These are phyloP conservation scores for Periconia sp. DNA, from an alignment of 2,329 filamentous ascomycete species.

Conservation along the genomic window DNA sequence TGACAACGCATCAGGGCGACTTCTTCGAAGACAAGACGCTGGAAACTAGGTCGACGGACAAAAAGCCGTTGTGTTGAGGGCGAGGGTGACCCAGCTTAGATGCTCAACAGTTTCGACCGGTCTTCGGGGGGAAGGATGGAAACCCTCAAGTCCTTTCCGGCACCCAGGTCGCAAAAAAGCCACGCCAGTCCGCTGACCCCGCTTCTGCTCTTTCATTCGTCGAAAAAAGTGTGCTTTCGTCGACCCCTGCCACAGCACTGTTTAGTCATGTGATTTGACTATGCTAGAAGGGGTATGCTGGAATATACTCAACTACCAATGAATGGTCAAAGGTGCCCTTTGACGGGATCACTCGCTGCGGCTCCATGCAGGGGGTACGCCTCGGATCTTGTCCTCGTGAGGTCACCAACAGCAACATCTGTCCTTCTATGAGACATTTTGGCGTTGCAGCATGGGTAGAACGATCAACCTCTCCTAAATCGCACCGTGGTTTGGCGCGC, in stretches of 20 bases:
- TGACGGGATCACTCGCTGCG: slow-evolving; percentile 26
- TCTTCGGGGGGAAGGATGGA: slow-evolving; percentile 23
- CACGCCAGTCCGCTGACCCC: slow-evolving; percentile 32
- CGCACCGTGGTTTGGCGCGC: neutral
- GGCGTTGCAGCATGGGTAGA: slow-evolving; percentile 6
- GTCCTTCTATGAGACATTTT: slow-evolving; percentile 21
- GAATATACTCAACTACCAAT: slow-evolving; percentile 31
- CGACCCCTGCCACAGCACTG: slow-evolving; percentile 30
- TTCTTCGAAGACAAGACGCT: slow-evolving; percentile 8
- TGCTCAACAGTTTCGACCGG: slow-evolving; percentile 31
- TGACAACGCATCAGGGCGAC: slow-evolving; percentile 38
- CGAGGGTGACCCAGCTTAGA: slow-evolving; percentile 12
- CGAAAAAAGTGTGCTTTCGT: slow-evolving; percentile 28
- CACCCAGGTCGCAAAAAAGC: slow-evolving; percentile 36
- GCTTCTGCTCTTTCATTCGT: slow-evolving; percentile 38
- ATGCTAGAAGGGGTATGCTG: slow-evolving; percentile 24
- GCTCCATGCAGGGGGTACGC: slow-evolving; percentile 29
- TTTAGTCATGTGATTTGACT: slow-evolving; percentile 36
- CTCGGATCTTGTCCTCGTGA: slow-evolving; percentile 6
- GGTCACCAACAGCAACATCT: slow-evolving; percentile 6
- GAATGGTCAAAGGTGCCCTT: slow-evolving; percentile 13
- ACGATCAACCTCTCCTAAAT: neutral
- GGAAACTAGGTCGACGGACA: slow-evolving; percentile 9
- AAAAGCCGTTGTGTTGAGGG: too few species aligned
- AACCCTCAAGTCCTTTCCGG: slow-evolving; percentile 28